These are phyloP conservation scores for Leccinum subtestaceum DNA, from an alignment of 768 basidiomycete species.

Conservation along the genomic window DNA sequence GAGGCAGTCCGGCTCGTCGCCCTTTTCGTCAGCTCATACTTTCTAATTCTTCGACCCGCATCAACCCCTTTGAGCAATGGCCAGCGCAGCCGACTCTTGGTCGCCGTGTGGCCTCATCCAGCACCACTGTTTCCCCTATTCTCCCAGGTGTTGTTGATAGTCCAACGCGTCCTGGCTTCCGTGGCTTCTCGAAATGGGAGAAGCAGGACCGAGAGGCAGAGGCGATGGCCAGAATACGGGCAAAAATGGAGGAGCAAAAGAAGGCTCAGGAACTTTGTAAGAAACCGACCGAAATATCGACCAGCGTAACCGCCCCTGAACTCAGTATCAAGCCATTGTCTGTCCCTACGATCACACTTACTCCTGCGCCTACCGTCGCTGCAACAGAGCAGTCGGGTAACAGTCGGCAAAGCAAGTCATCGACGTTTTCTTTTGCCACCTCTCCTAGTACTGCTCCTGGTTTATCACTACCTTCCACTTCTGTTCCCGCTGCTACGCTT, in stretches of 20 bases:
- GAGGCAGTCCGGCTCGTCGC: constrained; percentile 40
- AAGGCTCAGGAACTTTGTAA: constrained; percentile 36
- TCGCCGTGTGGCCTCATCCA: constrained; percentile 43
- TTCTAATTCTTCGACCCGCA: constrained; percentile 40
- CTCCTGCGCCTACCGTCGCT: constrained; percentile 19
- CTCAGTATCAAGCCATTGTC: constrained; percentile 17
- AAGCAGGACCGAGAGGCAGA: constrained; percentile 82
- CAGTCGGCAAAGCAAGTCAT: constrained; percentile 15
- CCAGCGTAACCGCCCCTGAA: constrained; percentile 25
- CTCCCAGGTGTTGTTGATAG: constrained; percentile 45
- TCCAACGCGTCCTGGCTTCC: constrained; percentile 46
- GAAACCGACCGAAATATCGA: constrained; percentile 34
- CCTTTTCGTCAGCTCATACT: constrained; percentile 49
- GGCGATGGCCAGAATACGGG: constrained; percentile 71
- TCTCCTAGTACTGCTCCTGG: constrained; percentile 2
- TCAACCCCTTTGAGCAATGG: constrained; percentile 48
- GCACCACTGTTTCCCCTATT: constrained; percentile 25
- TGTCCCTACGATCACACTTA: constrained; percentile 30
- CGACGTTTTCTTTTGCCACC: constrained; percentile 17
- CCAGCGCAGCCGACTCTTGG: constrained; percentile 35
- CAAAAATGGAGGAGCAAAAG: constrained; percentile 44
- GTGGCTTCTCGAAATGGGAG: constrained; percentile 76
- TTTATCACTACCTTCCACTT: constrained; percentile 3
- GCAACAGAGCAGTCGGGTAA: constrained; percentile 6
- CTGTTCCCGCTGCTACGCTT: constrained; percentile 11